Evolutionary conservation across 2,329 filamentous ascomycete species (phyloP).

Genomic region (Nothomitra cinnamomea): DNA sequence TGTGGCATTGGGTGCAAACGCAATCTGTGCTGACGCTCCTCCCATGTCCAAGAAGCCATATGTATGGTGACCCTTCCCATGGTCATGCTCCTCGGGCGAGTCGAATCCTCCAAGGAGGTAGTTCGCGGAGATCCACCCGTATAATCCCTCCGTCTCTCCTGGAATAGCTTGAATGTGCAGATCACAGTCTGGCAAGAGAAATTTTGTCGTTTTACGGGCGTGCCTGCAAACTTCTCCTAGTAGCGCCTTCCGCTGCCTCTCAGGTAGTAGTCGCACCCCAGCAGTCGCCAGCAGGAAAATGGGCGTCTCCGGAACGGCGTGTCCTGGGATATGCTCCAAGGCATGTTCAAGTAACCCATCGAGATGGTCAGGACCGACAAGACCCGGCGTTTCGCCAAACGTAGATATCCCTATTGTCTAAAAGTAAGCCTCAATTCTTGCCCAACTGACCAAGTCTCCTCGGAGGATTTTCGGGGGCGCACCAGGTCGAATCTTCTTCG

Average conservation of each 20-base stretch:
- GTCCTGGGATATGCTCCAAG: conserved; percentile 54
- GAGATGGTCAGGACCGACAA: conserved; percentile 69
- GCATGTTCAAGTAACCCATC: conserved; percentile 68
- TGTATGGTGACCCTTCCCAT: conserved; percentile 79
- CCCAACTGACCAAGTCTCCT: not conserved
- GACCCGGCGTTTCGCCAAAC: conserved; percentile 59
- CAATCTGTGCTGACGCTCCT: conserved; percentile 91
- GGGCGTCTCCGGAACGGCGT: conserved; percentile 68
- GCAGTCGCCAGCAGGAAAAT: conserved; percentile 93
- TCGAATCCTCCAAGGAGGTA: conserved; percentile 89
- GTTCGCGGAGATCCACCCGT: conserved; percentile 95
- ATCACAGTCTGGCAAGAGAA: conserved; percentile 77
- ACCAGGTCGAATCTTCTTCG: conserved; percentile 87
- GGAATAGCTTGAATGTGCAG: conserved; percentile 87
- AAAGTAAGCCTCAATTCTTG: not conserved
- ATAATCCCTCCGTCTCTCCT: conserved; percentile 87
- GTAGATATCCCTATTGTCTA: conserved; percentile 51
- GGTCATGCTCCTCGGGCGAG: conserved; percentile 51
- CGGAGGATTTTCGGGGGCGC: conserved; percentile 11
- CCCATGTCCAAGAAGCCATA: conserved; percentile 99
- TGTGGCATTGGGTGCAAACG: conserved; percentile 85
- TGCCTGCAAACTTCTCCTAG: conserved; percentile 70
- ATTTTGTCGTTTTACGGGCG: conserved; percentile 56
- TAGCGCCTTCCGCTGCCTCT: conserved; percentile 53
- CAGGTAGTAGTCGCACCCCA: conserved; percentile 74